Base-by-base conservation (phyloP, 2,329 filamentous ascomycete species). In the Colletotrichum cuscutae region DNA sequence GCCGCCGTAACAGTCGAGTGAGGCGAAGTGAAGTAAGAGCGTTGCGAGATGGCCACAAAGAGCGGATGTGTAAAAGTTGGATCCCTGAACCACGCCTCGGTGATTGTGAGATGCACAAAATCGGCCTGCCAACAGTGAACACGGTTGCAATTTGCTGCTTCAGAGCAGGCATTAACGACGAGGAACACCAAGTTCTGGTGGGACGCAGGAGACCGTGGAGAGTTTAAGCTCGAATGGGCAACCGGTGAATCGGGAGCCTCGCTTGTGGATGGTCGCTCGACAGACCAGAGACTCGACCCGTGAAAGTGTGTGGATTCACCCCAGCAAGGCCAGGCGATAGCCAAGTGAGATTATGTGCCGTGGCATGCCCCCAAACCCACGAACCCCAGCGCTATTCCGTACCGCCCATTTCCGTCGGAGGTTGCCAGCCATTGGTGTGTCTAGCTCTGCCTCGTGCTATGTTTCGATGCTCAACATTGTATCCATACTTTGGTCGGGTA, bases 171-270 rank as follows among this genome's bases (percentile, higher is more conserved):
- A 26, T 61, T n/a, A 53, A 72, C 53, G 66, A 30, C 42, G 53
- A 42, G 24, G 22, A 35, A 56, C 8, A 37, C 35, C 42, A 42
- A 49, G 32, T 19, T 68, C 42, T 69, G 53, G 65, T 58, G 70
- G 69, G 65, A 64, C 70, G 46, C 46, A 61, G 70, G 66, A 70
- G 42, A 71, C 60, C 56, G 66, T 65, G 56, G 71, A 56, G 61
- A 63, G 42, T 52, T 73, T 73, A 72, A 63, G 71, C 71, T 73
- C 61, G 60, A 73, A 63, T 54, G 52, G 68, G 71, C 62, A 66
- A 73, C 63, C 71, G 71, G 71, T 73, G 71, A 73, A 68, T 37
- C 56, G 59, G 68, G 58, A 72, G 56, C 58, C 32, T 54, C 56
- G 22, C 49, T n/a, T 62, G 59, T 72, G 66, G 70, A 72, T 60